Evolutionary conservation across 768 basidiomycete genomes (phyloP).

Genomic region (Flagelloscypha sp.): DNA sequence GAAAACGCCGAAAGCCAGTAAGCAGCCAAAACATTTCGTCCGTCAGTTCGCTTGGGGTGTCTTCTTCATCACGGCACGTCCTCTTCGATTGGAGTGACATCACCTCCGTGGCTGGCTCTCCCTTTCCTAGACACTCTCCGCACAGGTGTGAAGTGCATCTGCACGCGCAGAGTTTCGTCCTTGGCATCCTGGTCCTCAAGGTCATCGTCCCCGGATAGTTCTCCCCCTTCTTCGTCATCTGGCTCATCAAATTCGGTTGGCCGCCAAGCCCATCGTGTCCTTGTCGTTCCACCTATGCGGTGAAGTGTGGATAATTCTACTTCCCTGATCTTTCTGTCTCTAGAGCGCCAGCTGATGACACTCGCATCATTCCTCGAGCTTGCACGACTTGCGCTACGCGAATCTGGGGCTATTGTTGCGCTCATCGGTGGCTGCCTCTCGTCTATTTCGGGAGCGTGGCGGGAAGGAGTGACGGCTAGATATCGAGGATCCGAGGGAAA

Average conservation of each 20-base stretch:
- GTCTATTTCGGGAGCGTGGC: slow-evolving; percentile 31
- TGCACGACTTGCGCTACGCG: slow-evolving; percentile 30
- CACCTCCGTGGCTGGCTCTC: no score
- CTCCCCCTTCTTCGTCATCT: slow-evolving; percentile 11
- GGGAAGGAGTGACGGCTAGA: slow-evolving; percentile 64
- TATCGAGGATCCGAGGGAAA: slow-evolving; percentile 77
- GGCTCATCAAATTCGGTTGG: slow-evolving; percentile 8
- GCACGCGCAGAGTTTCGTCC: no score
- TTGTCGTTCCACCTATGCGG: slow-evolving; percentile 56
- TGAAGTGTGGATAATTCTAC: slow-evolving; percentile 51
- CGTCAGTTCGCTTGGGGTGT: no score
- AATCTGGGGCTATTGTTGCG: slow-evolving; percentile 17
- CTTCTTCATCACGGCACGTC: no score
- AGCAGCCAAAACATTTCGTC: no score
- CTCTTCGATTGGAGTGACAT: no score
- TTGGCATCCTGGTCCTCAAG: slow-evolving; percentile 13
- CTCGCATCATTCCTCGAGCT: slow-evolving; percentile 26
- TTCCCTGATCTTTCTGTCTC: slow-evolving; percentile 52
- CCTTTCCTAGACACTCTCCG: no score
- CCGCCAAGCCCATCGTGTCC: slow-evolving; percentile 8
- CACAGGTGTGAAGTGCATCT: no score
- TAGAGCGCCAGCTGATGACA: slow-evolving; percentile 52
- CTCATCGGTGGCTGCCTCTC: slow-evolving; percentile 18
- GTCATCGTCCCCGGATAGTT: slow-evolving; percentile 19
- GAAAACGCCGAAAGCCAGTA: no score